Evolutionary conservation across 331 rosid species (phyloP), one percentile per base, ranked within the genome.

Genomic region (Spiraea crenata): DNA sequence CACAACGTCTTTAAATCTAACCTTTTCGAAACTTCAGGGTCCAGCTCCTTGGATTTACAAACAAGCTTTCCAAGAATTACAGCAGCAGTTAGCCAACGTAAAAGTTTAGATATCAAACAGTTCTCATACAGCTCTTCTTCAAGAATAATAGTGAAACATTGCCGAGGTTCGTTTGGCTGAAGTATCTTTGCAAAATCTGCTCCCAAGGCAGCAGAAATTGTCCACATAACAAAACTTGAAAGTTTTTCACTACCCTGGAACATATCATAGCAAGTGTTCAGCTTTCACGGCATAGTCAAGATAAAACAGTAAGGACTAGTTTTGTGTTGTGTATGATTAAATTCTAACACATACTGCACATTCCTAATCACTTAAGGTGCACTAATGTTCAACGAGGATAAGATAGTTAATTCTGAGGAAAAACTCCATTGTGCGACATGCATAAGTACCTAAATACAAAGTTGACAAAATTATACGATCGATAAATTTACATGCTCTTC

Each of bases 61-160:
- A 76, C 71, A 77, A 87, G 82, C 78, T 77, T 87, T 75, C 92
- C 97, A 49, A 83, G 76, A 78, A 91, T 87, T 69, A 85, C 81
- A 13, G 89, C 69, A 25, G 96, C 97, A 70, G 85, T 75, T 58
- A 93, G 83, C 99, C 97, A 93, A 12, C 85, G 89, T 52, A 91
- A 73, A 70, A 91, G 70, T 69, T 82, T 85, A 16, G 84, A 85
- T 64, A 77, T 71, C 80, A 89, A 60, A 2, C 85, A 83, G 74
- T 83, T 80, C 45, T 85, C 82, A 1, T 7, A 57, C 51, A 76
- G 78, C 59, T 77, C 76, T 45, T 81, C 89, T 68, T 71, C 66
- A n/a, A 60, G 71, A 71, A 80, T 64, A 63, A 49, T 74, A 34
- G 60, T 15, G 54, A 73, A 72, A 80, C 67, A 10, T 20, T 58